Conservation (phyloP, 805 yeast species). For the Hanseniaspora hatyaiensis region DNA sequence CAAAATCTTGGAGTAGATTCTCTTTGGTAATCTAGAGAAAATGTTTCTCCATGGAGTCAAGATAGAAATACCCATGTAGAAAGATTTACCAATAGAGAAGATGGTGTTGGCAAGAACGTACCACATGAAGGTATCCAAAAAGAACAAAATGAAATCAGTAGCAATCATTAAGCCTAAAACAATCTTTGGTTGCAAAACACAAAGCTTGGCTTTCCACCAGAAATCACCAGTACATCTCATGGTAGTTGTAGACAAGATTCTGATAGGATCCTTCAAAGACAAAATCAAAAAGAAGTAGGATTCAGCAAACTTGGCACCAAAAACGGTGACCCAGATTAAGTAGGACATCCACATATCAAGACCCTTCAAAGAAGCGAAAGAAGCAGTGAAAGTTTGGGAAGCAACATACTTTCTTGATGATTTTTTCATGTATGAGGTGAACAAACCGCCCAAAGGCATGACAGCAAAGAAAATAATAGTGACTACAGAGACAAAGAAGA, state of each 20-base stretch:
- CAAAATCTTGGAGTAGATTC: constrained; percentile 93
- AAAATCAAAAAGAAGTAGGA: constrained; percentile 85
- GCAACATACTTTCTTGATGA: constrained; percentile 80
- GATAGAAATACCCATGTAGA: constrained; percentile 96
- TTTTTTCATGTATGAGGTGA: constrained; percentile 83
- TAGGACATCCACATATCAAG: constrained; percentile 94
- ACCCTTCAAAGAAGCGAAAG: constrained; percentile 68
- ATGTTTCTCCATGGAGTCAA: constrained; percentile 99
- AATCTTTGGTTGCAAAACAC: constrained; percentile 78
- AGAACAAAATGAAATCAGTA: constrained; percentile 88
- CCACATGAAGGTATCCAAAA: constrained; percentile 98
- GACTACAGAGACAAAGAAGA: constrained; percentile 76
- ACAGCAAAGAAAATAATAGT: constrained; percentile 77
- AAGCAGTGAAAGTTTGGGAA: constrained; percentile 91
- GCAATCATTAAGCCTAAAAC: constrained; percentile 85
- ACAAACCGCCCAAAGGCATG: constrained; percentile 94
- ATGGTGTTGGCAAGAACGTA: constrained; percentile 89
- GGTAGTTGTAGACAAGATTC: constrained; percentile 68
- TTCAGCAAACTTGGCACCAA: constrained; percentile 78
- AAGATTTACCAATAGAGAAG: constrained; percentile 94
- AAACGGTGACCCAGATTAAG: constrained; percentile 78
- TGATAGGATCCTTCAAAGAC: constrained; percentile 87
- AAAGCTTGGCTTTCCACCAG: constrained; percentile 66
- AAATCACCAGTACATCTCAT: constrained; percentile 95
- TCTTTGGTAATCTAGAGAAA: constrained; percentile 93